phyloP scores from a whole-genome alignment of 192 early-diverging fungal genomes.

The Blastocladiella britannica region DNA sequence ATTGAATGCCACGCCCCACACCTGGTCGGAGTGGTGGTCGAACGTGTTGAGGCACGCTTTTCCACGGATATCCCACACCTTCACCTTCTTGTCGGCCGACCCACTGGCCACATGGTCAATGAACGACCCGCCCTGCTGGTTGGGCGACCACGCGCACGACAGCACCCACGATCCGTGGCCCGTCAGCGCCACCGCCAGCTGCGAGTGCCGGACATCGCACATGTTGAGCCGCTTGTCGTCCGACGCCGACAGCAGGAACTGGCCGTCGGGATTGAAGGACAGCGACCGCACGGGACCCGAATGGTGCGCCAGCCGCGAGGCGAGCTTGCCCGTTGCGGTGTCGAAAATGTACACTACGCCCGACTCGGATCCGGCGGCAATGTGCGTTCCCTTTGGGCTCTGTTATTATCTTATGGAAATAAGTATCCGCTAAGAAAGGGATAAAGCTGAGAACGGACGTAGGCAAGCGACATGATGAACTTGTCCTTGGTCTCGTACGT shows the following conservation, averaged over 20 bases:
- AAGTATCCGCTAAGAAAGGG: too few relatives aligned
- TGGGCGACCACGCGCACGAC: conserved; percentile 22
- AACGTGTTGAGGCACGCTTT: conserved; percentile 55
- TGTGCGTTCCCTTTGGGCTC: conserved; percentile 48
- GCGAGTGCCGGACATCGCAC: conserved; percentile 55
- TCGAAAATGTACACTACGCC: conserved; percentile 50
- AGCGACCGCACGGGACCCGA: conserved; percentile 33
- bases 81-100: conserved; percentile 55
- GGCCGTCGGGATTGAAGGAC: conserved; percentile 48
- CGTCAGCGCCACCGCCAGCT: conserved; percentile 45
- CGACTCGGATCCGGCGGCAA: conserved; percentile 56
- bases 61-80: conserved; percentile 59
- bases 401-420: too few relatives aligned
- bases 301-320: conserved; percentile 28
- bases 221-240: conserved; percentile 65
- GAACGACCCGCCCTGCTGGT: neutral
- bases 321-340: conserved; percentile 39
- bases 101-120: conserved; percentile 42
- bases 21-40: conserved; percentile 56
- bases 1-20: conserved; percentile 68
- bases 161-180: conserved; percentile 66
- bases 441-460: conserved; percentile 41
- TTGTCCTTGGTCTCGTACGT: conserved; percentile 44
- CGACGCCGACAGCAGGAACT: conserved; percentile 44
- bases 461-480: conserved; percentile 61